Evolutionary conservation across 1,284 basidiomycete genomes (phyloP), one percentile per base, ranked within the genome.

Genomic region (Pholiota adiposa): DNA sequence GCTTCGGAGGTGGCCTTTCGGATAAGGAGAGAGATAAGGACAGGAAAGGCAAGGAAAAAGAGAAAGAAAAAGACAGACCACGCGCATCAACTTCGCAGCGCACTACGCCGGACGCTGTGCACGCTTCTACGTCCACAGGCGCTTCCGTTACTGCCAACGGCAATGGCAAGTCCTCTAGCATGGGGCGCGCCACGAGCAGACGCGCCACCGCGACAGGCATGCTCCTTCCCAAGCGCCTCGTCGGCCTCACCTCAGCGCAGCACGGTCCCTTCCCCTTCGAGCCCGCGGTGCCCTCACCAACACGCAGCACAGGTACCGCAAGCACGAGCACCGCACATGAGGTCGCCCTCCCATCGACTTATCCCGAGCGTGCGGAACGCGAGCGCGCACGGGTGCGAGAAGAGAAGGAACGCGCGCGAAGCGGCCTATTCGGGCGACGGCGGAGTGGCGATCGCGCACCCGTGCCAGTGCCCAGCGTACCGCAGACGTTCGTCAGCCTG

Each of bases 251-350:
- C 19, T 73, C 60, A 65, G 73, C 62, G 43, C 74, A 67, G 0
- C 82, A 81, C 68, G 78, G 78, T 8, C 72, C 76, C 23, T 83
- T 83, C 58, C 66, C 77, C 2, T 83, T 83, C 62, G 82, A 83
- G 60, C 79, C 80, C 8, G 73, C 81, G 0, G 79, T 82, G 0
- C 75, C 77, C 21, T 76, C 79, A 3, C 76, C 81, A 4, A 74
- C 75, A 7, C 54, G 70, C 64, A 74, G 74, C 65, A 72, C 69
- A 9, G 66, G 63, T 27, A 73, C 67, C 38, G 58, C 63, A n/a
- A 65, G 65, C 59, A 63, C 63, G 1, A 65, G 66, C 18, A 67
- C 66, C 11, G 63, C 62, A 16, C 65, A 60, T 48, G 64, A 67
- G 16, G 63, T 61, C n/a, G 51, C 63, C 1, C 51, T 69, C 12